These are phyloP conservation scores for Corniculantispora saksenae DNA, from an alignment of 2,329 filamentous ascomycete species.

Conservation along the genomic window DNA sequence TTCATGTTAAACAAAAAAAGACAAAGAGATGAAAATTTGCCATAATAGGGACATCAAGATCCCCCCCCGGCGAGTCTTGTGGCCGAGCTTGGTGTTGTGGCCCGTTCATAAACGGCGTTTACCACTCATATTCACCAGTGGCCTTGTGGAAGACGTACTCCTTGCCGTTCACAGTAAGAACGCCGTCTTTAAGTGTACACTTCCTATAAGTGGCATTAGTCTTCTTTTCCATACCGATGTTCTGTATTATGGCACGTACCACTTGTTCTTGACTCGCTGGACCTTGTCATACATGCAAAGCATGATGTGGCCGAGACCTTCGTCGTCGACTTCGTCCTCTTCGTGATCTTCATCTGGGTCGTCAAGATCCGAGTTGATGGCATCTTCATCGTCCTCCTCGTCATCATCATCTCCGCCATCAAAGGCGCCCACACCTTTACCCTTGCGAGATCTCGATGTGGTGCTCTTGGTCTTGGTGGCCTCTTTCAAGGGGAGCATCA, in stretches of 20 bases:
- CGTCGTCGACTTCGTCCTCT: conserved; percentile 85
- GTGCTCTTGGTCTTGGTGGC: conserved; percentile 40
- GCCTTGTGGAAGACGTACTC: conserved; percentile 99
- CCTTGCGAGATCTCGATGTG: conserved; percentile 26
- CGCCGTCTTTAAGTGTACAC: conserved; percentile 96
- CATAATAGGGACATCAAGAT: background rate
- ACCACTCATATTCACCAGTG: conserved; percentile 98
- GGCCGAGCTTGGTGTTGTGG: background rate
- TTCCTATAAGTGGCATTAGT: conserved; percentile 61
- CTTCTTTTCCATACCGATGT: no score
- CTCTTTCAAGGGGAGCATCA: conserved; percentile 72
- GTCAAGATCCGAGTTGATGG: conserved; percentile 97
- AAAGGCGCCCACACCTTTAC: conserved; percentile 47
- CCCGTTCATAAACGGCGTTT: conserved; percentile 30
- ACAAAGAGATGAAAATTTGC: background rate
- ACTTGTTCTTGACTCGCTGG: conserved; percentile 98
- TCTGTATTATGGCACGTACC: conserved; percentile 49
- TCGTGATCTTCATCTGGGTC: conserved; percentile 85
- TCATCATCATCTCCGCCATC: conserved; percentile 67
- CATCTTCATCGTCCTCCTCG: conserved; percentile 77
- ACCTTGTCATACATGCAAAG: conserved; percentile 99
- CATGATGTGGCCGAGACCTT: conserved; percentile 85
- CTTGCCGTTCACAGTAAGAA: conserved; percentile 88
- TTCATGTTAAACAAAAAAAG: conserved; percentile 12
- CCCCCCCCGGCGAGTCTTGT: background rate